Conservation (phyloP, 345 rosid genomes). For the Lepidium didymum region DNA sequence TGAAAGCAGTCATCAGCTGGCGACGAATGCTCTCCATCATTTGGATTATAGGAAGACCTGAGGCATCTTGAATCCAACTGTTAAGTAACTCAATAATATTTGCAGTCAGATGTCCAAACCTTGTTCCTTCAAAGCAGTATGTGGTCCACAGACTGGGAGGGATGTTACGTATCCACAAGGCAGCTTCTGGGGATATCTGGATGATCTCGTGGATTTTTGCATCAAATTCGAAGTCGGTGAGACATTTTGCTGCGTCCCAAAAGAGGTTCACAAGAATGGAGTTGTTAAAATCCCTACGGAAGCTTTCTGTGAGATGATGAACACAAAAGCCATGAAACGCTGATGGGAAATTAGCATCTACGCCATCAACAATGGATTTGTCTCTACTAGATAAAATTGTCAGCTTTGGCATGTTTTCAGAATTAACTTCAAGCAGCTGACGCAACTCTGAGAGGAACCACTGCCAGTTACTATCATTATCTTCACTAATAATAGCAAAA, state of each 20-base stretch:
- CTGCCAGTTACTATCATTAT: slow-evolving; percentile 84
- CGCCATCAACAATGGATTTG: slow-evolving; percentile 68
- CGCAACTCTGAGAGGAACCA: slow-evolving; percentile 95
- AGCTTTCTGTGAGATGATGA: slow-evolving; percentile 75
- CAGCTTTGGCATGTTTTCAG: slow-evolving; percentile 92
- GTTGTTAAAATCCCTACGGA: slow-evolving; percentile 67
- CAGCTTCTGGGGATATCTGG: slow-evolving; percentile 81
- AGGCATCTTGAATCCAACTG: slow-evolving; percentile 76
- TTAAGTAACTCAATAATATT: slow-evolving; percentile 73
- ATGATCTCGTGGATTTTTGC: slow-evolving; percentile 68
- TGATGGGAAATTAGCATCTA: slow-evolving; percentile 79
- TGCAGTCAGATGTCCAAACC: slow-evolving; percentile 84
- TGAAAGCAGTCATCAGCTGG: slow-evolving; percentile 85
- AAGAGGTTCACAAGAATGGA: slow-evolving; percentile 74
- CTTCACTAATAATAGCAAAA: slow-evolving; percentile 79
- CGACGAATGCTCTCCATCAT: slow-evolving; percentile 92
- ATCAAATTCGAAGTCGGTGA: slow-evolving; percentile 64
- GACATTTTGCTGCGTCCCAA: slow-evolving; percentile 88
- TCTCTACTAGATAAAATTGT: slow-evolving; percentile 81
- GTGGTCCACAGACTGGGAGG: slow-evolving; percentile 89
- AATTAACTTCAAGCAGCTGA: slow-evolving; percentile 69
- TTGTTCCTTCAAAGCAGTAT: slow-evolving; percentile 75
- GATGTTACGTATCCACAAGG: slow-evolving; percentile 63
- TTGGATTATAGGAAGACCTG: slow-evolving; percentile 85
- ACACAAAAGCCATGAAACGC: slow-evolving; percentile 94